Conservation (phyloP, 2,329 filamentous ascomycete species). For the Stenocarpella maydis region DNA sequence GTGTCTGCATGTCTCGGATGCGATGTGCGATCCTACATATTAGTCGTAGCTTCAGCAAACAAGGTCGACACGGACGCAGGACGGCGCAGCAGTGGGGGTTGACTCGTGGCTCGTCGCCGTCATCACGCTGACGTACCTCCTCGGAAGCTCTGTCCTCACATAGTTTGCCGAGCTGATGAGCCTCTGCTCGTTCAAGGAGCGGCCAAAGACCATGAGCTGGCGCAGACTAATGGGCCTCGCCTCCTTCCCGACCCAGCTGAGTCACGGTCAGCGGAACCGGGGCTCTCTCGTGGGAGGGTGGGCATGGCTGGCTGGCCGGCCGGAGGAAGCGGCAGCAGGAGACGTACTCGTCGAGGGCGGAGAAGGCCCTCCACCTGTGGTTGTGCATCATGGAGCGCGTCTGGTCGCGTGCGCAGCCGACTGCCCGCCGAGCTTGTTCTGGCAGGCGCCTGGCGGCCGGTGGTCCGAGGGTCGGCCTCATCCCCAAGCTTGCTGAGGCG, state of each 20-base stretch:
- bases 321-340: background rate
- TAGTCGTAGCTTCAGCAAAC: constrained; percentile 22
- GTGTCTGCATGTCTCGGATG: constrained; percentile 94
- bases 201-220: constrained; percentile 96
- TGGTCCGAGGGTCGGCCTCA: constrained; percentile 5
- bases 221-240: constrained; percentile 95
- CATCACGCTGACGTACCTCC: constrained; percentile 61
- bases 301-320: constrained; percentile 22
- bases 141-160: constrained; percentile 92
- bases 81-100: background rate
- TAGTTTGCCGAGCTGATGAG: constrained; percentile 97
- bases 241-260: constrained; percentile 92
- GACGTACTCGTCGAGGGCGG: constrained; percentile 70
- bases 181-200: constrained; percentile 87
- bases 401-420: constrained; percentile 25
- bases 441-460: constrained; percentile 5
- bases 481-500: constrained; percentile 26
- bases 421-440: constrained; percentile 27
- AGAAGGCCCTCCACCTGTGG: constrained; percentile 68
- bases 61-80: background rate
- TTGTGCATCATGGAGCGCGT: constrained; percentile 39
- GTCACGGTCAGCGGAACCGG: constrained; percentile 31
- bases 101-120: background rate
- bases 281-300: constrained; percentile 14
- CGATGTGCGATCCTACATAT: constrained; percentile 84